These are phyloP conservation scores for Vigna unguiculata DNA, from an alignment of 306 rosid species.

Conservation along the genomic window DNA sequence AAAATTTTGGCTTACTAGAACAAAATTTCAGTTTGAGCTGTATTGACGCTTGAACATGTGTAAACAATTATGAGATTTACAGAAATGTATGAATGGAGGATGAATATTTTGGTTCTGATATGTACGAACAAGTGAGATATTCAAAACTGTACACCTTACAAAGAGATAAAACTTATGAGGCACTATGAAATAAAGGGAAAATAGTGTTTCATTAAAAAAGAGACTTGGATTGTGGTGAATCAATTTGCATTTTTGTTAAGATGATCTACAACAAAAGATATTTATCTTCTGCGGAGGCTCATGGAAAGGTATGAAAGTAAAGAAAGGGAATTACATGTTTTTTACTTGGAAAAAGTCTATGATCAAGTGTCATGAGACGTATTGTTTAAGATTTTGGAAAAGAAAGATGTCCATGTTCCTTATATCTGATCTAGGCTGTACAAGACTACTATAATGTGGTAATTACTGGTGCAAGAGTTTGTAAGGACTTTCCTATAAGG, in stretches of 20 bases:
- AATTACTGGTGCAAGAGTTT: neutral
- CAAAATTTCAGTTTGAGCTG: neutral
- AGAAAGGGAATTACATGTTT: neutral
- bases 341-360: neutral
- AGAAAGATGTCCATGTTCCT: neutral
- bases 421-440: neutral
- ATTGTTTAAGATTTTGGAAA: neutral
- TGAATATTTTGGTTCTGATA: neutral
- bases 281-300: neutral
- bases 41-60: neutral
- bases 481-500: neutral
- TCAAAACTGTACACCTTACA: neutral
- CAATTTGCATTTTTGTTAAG: neutral
- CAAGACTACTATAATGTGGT: neutral
- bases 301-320: neutral
- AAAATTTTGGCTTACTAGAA: neutral
- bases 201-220: neutral
- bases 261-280: neutral
- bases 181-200: neutral
- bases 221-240: neutral
- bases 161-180: neutral
- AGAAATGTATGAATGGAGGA: neutral
- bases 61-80: neutral
- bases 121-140: neutral
- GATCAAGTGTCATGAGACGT: neutral